Conservation (phyloP, 2,329 filamentous ascomycete species). For the Dactylella cylindrospora region DNA sequence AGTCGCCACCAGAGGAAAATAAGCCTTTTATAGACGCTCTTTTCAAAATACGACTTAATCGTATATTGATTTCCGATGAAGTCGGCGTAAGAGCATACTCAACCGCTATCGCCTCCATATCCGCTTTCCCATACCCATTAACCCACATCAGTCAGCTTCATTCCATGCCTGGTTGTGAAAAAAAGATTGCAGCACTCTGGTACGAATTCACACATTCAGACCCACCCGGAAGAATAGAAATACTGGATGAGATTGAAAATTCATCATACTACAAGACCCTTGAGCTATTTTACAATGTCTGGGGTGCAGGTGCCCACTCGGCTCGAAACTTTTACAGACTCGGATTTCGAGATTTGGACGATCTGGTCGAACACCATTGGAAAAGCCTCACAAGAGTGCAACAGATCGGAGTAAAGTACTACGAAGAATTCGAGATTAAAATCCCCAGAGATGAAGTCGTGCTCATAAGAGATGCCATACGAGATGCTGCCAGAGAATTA, state of each 20-base stretch:
- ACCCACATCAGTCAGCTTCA: slow-evolving; percentile 54
- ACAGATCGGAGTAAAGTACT: slow-evolving; percentile 92
- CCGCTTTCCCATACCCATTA: slow-evolving; percentile 72
- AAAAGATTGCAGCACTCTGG: slow-evolving; percentile 76
- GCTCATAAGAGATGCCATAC: slow-evolving; percentile 65
- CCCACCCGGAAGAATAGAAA: slow-evolving; percentile 56
- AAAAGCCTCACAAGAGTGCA: slow-evolving; percentile 71
- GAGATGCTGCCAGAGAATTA: slow-evolving; percentile 66
- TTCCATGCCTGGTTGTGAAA: slow-evolving; percentile 74
- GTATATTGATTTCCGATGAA: slow-evolving; percentile 71
- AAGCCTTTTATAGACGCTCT: slow-evolving; percentile 72
- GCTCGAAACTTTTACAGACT: slow-evolving; percentile 78
- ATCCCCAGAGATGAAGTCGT: slow-evolving; percentile 67
- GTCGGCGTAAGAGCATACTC: slow-evolving; percentile 85
- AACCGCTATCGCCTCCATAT: slow-evolving; percentile 77
- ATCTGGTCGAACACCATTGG: slow-evolving; percentile 84
- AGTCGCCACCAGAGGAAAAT: slow-evolving; percentile 63
- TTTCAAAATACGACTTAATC: slow-evolving; percentile 70
- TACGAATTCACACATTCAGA: slow-evolving; percentile 67
- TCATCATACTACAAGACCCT: slow-evolving; percentile 68
- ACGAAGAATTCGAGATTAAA: slow-evolving; percentile 72
- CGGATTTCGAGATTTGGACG: slow-evolving; percentile 80
- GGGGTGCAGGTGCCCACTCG: slow-evolving; percentile 83
- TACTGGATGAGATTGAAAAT: slow-evolving; percentile 64
- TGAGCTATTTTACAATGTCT: slow-evolving; percentile 76